These are phyloP conservation scores for Populus tomentosa DNA, from an alignment of 441 rosid species.

Conservation along the genomic window DNA sequence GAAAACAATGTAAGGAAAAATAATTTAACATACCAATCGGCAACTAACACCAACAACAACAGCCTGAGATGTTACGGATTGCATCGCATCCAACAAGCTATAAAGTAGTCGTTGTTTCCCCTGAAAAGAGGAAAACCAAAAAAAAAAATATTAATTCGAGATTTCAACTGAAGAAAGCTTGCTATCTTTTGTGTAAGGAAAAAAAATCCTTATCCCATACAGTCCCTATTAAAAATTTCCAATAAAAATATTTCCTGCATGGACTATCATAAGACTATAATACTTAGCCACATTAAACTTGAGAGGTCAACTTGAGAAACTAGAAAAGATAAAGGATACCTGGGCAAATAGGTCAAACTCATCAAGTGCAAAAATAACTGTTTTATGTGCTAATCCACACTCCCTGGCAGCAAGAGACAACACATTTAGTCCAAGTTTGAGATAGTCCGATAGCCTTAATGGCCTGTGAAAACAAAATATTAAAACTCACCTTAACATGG, in stretches of 20 bases:
- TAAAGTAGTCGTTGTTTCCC: conserved; percentile 90
- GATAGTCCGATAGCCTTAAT: too few species aligned
- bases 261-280: neutral
- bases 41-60: conserved; percentile 85
- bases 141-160: neutral
- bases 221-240: neutral
- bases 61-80: conserved; percentile 90
- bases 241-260: neutral
- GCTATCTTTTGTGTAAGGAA: too few species aligned
- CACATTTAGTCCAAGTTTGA: neutral
- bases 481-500: conserved; percentile 67
- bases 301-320: neutral
- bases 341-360: conserved; percentile 52
- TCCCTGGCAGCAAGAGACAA: conserved; percentile 53
- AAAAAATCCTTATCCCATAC: neutral
- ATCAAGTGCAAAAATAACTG: conserved; percentile 77
- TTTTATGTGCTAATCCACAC: conserved; percentile 96
- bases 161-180: conserved; percentile 4
- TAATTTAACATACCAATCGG: conserved; percentile 53
- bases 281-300: neutral
- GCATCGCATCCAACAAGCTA: conserved; percentile 93
- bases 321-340: neutral
- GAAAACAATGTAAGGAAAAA: conserved; percentile 2
- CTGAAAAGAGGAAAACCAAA: conserved; percentile 31
- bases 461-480: neutral